Evolutionary conservation across 345 rosid genomes (phyloP).

Genomic region (Draba incana): DNA sequence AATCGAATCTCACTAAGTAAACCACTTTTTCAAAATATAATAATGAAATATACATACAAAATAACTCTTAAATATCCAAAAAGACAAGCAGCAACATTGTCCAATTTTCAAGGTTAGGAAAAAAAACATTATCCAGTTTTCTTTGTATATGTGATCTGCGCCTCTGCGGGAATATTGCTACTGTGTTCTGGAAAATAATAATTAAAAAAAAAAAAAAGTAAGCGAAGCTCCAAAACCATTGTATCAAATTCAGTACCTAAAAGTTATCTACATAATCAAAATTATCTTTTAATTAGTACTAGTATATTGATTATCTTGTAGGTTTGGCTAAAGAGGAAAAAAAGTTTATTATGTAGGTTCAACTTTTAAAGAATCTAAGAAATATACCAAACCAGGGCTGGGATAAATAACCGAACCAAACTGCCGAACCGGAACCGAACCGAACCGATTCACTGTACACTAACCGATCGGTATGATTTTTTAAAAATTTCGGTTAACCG

Average conservation of each 20-base stretch:
- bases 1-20: conserved; percentile 5
- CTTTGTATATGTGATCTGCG: background rate
- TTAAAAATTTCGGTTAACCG: too few species aligned
- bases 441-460: too few species aligned
- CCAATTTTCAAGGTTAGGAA: background rate
- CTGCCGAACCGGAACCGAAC: too few species aligned
- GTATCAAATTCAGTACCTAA: conserved; percentile 34
- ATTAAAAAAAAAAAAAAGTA: background rate
- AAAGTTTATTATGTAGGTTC: conserved; percentile 15
- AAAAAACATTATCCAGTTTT: background rate
- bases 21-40: conserved; percentile 2
- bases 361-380: conserved; percentile 33
- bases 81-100: conserved; percentile 20
- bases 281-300: background rate
- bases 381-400: too few species aligned
- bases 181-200: conserved; percentile 9
- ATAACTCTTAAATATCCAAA: too few species aligned
- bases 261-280: conserved; percentile 34
- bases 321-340: conserved; percentile 17
- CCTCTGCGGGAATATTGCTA: conserved; percentile 34
- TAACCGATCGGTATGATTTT: too few species aligned
- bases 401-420: too few species aligned
- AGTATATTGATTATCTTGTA: background rate
- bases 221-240: conserved; percentile 10
- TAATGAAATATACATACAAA: too few species aligned